Evolutionary conservation across 306 rosid genomes (phyloP).

Genomic region (Quercus variabilis): DNA sequence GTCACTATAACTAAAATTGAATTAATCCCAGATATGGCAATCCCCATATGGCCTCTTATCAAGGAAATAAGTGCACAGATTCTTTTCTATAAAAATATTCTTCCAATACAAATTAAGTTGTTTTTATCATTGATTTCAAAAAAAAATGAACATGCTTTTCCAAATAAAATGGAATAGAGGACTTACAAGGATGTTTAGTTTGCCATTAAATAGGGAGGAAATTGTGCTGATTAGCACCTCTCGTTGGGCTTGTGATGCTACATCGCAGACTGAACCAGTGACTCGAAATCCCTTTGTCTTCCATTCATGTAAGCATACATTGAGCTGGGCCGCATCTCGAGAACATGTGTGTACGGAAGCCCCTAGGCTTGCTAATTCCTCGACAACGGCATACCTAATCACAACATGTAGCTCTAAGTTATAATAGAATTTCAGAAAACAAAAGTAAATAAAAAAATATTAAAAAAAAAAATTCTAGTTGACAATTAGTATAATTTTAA

Average conservation of each 20-base stretch:
- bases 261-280: conserved; percentile 29
- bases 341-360: conserved; percentile 28
- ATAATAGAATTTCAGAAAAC: too few relatives aligned
- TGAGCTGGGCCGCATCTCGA: conserved; percentile 6
- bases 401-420: not conserved
- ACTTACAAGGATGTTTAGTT: conserved; percentile 36
- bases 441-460: too few relatives aligned
- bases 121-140: too few relatives aligned
- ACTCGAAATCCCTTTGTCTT: conserved; percentile 19
- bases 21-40: too few relatives aligned
- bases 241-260: conserved; percentile 14
- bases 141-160: too few relatives aligned
- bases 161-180: not conserved
- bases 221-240: conserved; percentile 15
- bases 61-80: too few relatives aligned
- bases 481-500: too few relatives aligned
- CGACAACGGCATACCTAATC: conserved; percentile 11
- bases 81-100: too few relatives aligned
- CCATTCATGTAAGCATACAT: conserved; percentile 22
- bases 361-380: conserved; percentile 9
- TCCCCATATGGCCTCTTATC: too few relatives aligned
- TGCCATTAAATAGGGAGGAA: conserved; percentile 29
- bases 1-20: too few relatives aligned
- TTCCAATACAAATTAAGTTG: too few relatives aligned
- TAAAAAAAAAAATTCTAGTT: too few relatives aligned